These are phyloP conservation scores for Suhomyces kilbournensis DNA, from an alignment of 805 yeast species.

Conservation along the genomic window DNA sequence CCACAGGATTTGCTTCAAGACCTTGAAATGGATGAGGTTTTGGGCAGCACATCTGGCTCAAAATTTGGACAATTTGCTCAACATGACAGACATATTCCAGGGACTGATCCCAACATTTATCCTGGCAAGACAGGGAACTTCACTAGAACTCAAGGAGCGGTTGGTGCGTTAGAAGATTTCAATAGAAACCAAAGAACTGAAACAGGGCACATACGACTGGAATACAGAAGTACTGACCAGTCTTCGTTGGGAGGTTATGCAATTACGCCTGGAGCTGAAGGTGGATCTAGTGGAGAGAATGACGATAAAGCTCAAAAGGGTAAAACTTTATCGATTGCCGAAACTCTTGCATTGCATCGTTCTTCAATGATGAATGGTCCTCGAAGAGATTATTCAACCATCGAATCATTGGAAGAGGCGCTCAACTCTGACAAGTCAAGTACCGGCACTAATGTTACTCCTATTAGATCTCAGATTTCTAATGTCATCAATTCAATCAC, in stretches of 20 bases:
- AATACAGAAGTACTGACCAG: not conserved
- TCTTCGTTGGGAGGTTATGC: not conserved
- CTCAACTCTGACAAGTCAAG: conserved; percentile 13
- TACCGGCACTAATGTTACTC: not conserved
- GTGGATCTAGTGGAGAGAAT: not conserved
- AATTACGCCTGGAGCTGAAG: not conserved
- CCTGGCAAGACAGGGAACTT: not conserved
- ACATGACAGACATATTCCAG: not conserved
- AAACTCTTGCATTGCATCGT: conserved; percentile 55
- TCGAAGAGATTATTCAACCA: conserved; percentile 26
- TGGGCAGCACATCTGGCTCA: not conserved
- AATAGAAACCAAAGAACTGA: not conserved
- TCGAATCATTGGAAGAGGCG: conserved; percentile 25
- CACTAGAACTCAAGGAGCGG: not conserved
- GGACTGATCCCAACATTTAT: not conserved
- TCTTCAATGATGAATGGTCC: conserved; percentile 38
- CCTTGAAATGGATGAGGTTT: conserved; percentile 27
- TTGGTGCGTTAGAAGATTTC: not conserved
- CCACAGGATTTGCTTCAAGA: conserved; percentile 46
- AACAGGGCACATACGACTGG: not conserved
- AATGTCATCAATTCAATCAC: conserved; percentile 31
- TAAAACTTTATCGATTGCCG: conserved; percentile 50
- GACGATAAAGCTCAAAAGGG: not conserved
- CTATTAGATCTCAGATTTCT: conserved; percentile 30
- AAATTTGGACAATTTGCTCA: not conserved